Percentiles rank a stretch among this genome's conserved stretches.
Evolutionary conservation across 148 eudicot genomes (phyloP).

Genomic region (Polygonum maritimum): DNA sequence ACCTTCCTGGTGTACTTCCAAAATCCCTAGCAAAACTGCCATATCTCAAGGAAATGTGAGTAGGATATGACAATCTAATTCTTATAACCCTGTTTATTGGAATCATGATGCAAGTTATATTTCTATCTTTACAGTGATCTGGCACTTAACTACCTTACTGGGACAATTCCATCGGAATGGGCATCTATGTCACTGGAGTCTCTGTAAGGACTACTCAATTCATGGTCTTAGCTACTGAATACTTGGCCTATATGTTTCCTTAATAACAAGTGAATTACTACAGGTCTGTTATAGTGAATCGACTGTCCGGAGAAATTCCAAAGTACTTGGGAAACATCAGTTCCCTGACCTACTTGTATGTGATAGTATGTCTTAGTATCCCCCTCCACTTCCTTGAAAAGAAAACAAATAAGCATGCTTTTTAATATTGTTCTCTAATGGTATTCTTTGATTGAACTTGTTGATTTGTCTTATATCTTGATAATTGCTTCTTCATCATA

Average conservation of each 20-base stretch:
- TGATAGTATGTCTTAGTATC: neutral
- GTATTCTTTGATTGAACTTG: neutral
- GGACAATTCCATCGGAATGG: neutral
- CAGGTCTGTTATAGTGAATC: slow-evolving; percentile 33
- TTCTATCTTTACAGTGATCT: neutral
- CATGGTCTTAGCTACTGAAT: neutral
- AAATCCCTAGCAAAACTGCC: slow-evolving; percentile 28
- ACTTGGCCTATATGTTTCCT: neutral
- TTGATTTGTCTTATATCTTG: neutral
- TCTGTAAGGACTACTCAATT: neutral
- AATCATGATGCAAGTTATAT: neutral
- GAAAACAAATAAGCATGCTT: neutral
- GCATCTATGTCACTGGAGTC: slow-evolving; percentile 7
- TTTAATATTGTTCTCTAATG: neutral
- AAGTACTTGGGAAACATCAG: slow-evolving; percentile 33
- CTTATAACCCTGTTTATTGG: neutral
- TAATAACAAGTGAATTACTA: neutral
- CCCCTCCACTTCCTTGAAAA: neutral
- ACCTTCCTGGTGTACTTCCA: slow-evolving; percentile 31
- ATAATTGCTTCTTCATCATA: neutral
- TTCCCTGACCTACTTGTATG: slow-evolving; percentile 33
- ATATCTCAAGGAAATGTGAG: slow-evolving; percentile 18
- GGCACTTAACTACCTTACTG: neutral
- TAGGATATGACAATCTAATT: neutral
- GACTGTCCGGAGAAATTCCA: slow-evolving; percentile 51